These are phyloP conservation scores for Fusarium subtropicale DNA, from an alignment of 2,329 filamentous ascomycete genomes.

Conservation along the genomic window DNA sequence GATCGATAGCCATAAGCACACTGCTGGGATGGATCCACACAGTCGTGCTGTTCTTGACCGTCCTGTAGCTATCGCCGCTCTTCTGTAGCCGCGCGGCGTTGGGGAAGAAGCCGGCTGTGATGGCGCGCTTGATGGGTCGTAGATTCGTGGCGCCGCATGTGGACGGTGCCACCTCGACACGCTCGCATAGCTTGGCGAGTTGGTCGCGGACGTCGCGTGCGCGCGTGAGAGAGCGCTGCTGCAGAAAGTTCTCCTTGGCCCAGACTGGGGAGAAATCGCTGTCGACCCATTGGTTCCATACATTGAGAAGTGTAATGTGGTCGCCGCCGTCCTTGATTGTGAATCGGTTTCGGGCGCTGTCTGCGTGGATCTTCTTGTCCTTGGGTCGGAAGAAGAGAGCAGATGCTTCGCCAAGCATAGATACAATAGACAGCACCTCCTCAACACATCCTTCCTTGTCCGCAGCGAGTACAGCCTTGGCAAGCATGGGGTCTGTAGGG, in stretches of 20 bases:
- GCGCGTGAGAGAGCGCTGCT: slow-evolving; percentile 88
- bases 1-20: slow-evolving; percentile 81
- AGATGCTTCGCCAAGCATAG: slow-evolving; percentile 90
- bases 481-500: slow-evolving; percentile 90
- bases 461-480: slow-evolving; percentile 87
- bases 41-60: slow-evolving; percentile 88
- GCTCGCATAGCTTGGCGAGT: slow-evolving; percentile 89
- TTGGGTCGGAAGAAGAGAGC: slow-evolving; percentile 95
- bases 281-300: slow-evolving; percentile 97
- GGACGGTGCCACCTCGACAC: slow-evolving; percentile 83
- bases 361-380: slow-evolving; percentile 96
- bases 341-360: slow-evolving; percentile 89
- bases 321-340: slow-evolving; percentile 92
- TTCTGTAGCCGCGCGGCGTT: slow-evolving; percentile 88
- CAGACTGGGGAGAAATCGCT: slow-evolving; percentile 89
- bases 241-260: slow-evolving; percentile 92
- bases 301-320: slow-evolving; percentile 86
- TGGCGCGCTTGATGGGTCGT: slow-evolving; percentile 81
- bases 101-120: slow-evolving; percentile 93
- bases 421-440: slow-evolving; percentile 91
- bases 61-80: slow-evolving; percentile 88
- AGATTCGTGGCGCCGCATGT: slow-evolving; percentile 77
- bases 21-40: slow-evolving; percentile 93
- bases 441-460: slow-evolving; percentile 93
- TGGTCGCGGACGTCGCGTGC: slow-evolving; percentile 94